phyloP scores from a whole-genome alignment of 805 yeast species.

The Cyberlindnera meyerae region DNA sequence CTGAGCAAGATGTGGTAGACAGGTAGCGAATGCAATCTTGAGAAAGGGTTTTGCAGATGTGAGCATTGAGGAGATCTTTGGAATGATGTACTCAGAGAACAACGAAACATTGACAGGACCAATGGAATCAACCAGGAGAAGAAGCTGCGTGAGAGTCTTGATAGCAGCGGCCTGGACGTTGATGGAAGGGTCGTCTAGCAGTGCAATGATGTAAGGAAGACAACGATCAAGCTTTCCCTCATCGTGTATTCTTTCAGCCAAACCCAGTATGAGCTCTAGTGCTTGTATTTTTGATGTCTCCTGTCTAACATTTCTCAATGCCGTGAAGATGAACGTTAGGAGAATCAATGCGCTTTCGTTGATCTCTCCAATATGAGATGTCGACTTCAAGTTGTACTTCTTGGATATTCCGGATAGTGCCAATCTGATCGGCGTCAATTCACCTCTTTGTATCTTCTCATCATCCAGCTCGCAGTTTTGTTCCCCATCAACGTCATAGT shows the following conservation, averaged over 20 bases:
- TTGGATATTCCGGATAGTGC: constrained; percentile 49
- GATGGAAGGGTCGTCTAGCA: constrained; percentile 63
- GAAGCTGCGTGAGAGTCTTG: constrained; percentile 58
- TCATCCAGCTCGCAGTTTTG: constrained; percentile 2
- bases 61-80: constrained; percentile 50
- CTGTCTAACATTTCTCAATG: constrained; percentile 54
- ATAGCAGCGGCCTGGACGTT: constrained; percentile 67
- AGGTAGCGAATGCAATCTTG: constrained; percentile 63
- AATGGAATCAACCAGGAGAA: constrained; percentile 56
- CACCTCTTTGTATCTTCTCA: constrained; percentile 9
- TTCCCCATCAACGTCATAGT: constrained; percentile 13
- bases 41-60: constrained; percentile 40
- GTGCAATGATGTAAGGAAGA: constrained; percentile 70
- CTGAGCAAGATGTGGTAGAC: constrained; percentile 68
- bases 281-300: constrained; percentile 62
- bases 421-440: constrained; percentile 34
- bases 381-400: constrained; percentile 38
- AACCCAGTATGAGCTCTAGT: constrained; percentile 67
- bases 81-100: constrained; percentile 79
- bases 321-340: constrained; percentile 52
- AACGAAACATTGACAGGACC: constrained; percentile 72
- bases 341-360: constrained; percentile 53
- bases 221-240: constrained; percentile 83
- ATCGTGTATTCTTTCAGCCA: constrained; percentile 74
- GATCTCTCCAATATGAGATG: constrained; percentile 27